A percentile compares a stretch with the other conserved stretches of the same genome.
Conservation (phyloP, 1,139 yeast species). For the Scheffersomyces cryptocercus region DNA sequence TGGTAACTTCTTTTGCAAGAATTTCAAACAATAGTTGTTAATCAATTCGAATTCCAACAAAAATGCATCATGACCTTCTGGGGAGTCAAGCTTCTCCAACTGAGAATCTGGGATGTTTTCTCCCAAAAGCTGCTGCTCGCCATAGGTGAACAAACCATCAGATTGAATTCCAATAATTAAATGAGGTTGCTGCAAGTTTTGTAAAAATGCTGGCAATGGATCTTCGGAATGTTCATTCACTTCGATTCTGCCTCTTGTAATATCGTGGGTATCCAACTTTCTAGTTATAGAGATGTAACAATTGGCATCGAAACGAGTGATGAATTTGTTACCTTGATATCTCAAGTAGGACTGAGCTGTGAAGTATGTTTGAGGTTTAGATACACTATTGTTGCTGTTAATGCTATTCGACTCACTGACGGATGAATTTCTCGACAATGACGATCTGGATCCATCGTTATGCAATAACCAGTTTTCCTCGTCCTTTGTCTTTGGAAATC, state of each 20-base stretch:
- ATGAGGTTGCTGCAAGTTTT: conserved; percentile 67
- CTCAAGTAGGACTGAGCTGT: conserved; percentile 94
- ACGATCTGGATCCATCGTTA: conserved; percentile 41
- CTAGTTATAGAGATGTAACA: conserved; percentile 93
- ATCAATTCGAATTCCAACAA: conserved; percentile 83
- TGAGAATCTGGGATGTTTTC: conserved; percentile 68
- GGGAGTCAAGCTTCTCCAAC: conserved; percentile 75
- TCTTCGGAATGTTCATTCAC: conserved; percentile 31
- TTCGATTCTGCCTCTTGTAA: conserved; percentile 70
- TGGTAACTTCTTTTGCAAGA: conserved; percentile 57
- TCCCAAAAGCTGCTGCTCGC: conserved; percentile 87
- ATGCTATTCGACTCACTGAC: conserved; percentile 6
- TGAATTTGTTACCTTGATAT: conserved; percentile 90
- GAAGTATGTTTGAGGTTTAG: conserved; percentile 78
- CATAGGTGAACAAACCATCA: conserved; percentile 89
- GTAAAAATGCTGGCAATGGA: conserved; percentile 44
- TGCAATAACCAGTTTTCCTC: conserved; percentile 49
- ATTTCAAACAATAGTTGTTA: conserved; percentile 66
- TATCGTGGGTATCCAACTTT: conserved; percentile 92
- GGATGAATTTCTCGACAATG: conserved; percentile 4
- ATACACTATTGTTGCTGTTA: conserved; percentile 3
- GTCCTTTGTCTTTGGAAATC: conserved; percentile 42
- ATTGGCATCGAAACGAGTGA: conserved; percentile 89
- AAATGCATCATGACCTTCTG: conserved; percentile 99
- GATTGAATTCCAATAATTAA: conserved; percentile 86